Evolutionary conservation across 306 rosid genomes (phyloP), one percentile per base, ranked within the genome.

Genomic region (Dicorynia guianensis): DNA sequence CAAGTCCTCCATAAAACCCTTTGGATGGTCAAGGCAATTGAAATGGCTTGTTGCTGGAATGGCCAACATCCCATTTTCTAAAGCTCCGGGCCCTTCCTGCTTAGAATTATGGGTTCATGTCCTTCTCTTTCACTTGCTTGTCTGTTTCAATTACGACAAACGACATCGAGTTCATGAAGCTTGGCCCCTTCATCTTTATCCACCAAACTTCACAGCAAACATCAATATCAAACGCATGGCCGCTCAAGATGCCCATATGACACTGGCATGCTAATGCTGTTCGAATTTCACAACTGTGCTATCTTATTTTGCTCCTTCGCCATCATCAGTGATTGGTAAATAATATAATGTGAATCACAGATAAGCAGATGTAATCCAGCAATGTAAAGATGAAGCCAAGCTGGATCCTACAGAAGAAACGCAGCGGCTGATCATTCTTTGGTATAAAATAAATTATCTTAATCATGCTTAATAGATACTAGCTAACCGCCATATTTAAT

Each of bases 31-130:
- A 40, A 64, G 53, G 13, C 25, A 76, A 64, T 63, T 1, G 35
- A 76, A 34, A 3, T 34, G 56, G 25, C 19, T 35, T 66, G 74
- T 38, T 57, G 3, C 15, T 57, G 47, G 69, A 67, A 58, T 48
- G 30, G 13, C 50, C 60, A 34, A 74, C 78, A 36, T 66, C 73
- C 74, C 75, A 67, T 46, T 43, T 63, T 49, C 5, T 4, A 61
- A 62, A 62, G 7, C 7, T 55, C 36, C n/a, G 10, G 18, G 6
- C 20, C 61, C 25, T 43, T 44, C 13, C 7, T 72, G 77, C 75
- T 64, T 17, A 64, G 76, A 80, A 82, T 75, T 76, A 56, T 80
- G 80, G 85, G 85, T 74, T 85, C 87, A 79, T 69, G 85, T 68
- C 18, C 78, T 78, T 78, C 25, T 79, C 63, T 33, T 69, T 50